phyloP scores from a whole-genome alignment of 1,284 basidiomycete genomes.

The Pterula multifida region DNA sequence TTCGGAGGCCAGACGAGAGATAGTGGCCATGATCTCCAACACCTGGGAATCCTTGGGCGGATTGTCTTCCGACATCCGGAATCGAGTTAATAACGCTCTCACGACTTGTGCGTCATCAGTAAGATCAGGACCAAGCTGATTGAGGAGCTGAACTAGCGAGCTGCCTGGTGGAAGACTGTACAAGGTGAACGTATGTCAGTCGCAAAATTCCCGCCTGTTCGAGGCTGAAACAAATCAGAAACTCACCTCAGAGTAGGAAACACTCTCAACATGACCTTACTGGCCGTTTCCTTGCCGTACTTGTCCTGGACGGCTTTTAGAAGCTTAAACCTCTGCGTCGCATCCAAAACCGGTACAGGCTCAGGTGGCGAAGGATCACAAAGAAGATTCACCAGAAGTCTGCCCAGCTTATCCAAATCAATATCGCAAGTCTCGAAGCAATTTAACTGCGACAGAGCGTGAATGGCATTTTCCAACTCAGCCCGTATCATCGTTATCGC shows the following conservation, averaged over 20 bases:
- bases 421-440: slow-evolving; percentile 74
- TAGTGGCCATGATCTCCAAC: slow-evolving; percentile 52
- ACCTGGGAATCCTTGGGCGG: slow-evolving; percentile 62
- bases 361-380: slow-evolving; percentile 37
- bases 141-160: slow-evolving; percentile 58
- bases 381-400: slow-evolving; percentile 71
- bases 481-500: slow-evolving; percentile 54
- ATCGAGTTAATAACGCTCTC: slow-evolving; percentile 55
- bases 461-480: slow-evolving; percentile 67
- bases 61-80: slow-evolving; percentile 54
- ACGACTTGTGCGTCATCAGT: slow-evolving; percentile 62
- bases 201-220: neutral
- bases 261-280: slow-evolving; percentile 37
- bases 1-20: slow-evolving; percentile 59
- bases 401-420: slow-evolving; percentile 58
- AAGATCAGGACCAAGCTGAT: slow-evolving; percentile 66
- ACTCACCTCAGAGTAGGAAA: slow-evolving; percentile 16
- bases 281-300: slow-evolving; percentile 44
- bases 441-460: slow-evolving; percentile 62
- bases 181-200: neutral
- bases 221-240: neutral
- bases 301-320: slow-evolving; percentile 64
- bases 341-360: slow-evolving; percentile 59
- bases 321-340: slow-evolving; percentile 57
- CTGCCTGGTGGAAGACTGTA: slow-evolving; percentile 38